A percentile compares a stretch with the other conserved stretches of the same genome.
These are phyloP conservation scores for Scorias spongiosa DNA, from an alignment of 2,329 filamentous ascomycete species.

Conservation along the genomic window DNA sequence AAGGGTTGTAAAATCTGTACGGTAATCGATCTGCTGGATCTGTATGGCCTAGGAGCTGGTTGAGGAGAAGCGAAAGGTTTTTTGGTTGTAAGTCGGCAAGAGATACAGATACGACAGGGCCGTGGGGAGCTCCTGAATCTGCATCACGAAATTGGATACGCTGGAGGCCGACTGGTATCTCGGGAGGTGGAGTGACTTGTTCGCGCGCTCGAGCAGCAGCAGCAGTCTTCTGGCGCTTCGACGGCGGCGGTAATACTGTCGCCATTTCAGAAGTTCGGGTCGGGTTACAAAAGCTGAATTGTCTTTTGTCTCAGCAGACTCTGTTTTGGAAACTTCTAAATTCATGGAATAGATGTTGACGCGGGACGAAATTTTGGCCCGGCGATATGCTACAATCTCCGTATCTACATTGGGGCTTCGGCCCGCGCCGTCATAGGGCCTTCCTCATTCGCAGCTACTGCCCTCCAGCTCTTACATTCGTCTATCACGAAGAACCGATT, in stretches of 20 bases:
- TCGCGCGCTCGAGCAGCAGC: conserved; percentile 53
- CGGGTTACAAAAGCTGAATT: conserved; percentile 1
- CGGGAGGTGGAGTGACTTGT: conserved; percentile 57
- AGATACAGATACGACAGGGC: conserved; percentile 57
- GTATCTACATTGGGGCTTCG: neutral
- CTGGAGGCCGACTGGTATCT: conserved; percentile 50
- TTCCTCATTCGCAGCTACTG: no score
- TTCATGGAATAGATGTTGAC: no score
- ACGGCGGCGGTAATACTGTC: conserved; percentile 68
- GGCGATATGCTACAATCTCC: neutral
- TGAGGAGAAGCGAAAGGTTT: conserved; percentile 76
- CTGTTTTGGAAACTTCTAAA: neutral
- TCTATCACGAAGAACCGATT: no score
- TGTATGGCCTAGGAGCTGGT: conserved; percentile 56
- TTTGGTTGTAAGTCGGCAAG: conserved; percentile 75
- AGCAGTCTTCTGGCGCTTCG: conserved; percentile 72
- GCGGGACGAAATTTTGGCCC: neutral
- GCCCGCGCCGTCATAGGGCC: no score
- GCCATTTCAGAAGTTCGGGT: conserved; percentile 41
- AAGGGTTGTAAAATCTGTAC: conserved; percentile 45
- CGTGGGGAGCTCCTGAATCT: conserved; percentile 53
- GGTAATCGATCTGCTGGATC: conserved; percentile 48
- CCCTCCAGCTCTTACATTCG: no score
- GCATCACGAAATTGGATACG: conserved; percentile 73
- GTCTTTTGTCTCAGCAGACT: neutral